Evolutionary conservation across 2,329 filamentous ascomycete genomes (phyloP).

Genomic region (Apiospora koreana): DNA sequence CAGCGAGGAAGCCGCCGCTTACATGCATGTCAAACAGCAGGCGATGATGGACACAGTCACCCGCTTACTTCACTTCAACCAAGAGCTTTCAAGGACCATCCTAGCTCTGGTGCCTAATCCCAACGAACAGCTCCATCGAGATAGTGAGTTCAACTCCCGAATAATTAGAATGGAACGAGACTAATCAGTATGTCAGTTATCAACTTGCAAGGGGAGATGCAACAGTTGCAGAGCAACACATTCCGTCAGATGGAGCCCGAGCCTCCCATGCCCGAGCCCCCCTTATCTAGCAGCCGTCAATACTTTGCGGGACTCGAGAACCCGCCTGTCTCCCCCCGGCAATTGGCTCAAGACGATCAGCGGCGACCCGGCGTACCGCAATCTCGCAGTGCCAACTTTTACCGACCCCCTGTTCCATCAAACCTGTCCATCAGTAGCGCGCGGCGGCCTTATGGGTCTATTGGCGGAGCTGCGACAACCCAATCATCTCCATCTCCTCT

Average conservation of each 20-base stretch:
- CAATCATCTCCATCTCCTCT: slow-evolving; percentile 75
- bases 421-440: slow-evolving; percentile 73
- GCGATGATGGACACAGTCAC: slow-evolving; percentile 78
- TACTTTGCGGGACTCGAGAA: slow-evolving; percentile 71
- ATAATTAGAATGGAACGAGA: background rate
- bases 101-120: slow-evolving; percentile 72
- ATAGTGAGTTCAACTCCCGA: slow-evolving; percentile 61
- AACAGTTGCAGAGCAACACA: slow-evolving; percentile 57
- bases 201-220: slow-evolving; percentile 59
- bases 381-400: slow-evolving; percentile 60
- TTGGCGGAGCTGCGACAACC: slow-evolving; percentile 66
- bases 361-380: slow-evolving; percentile 68
- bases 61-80: slow-evolving; percentile 73
- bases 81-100: slow-evolving; percentile 77
- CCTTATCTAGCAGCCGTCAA: slow-evolving; percentile 63
- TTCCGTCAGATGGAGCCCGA: slow-evolving; percentile 57
- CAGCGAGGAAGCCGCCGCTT: slow-evolving; percentile 80
- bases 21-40: slow-evolving; percentile 79
- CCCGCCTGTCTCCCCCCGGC: slow-evolving; percentile 82
- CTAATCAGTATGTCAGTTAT: slow-evolving; percentile 43
- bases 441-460: slow-evolving; percentile 81
- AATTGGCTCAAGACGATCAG: slow-evolving; percentile 82
- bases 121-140: slow-evolving; percentile 77
- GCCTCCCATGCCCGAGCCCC: slow-evolving; percentile 60
- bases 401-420: slow-evolving; percentile 78